Evolutionary conservation across 805 yeast genomes (phyloP).

Genomic region (Candida vaughaniae): DNA sequence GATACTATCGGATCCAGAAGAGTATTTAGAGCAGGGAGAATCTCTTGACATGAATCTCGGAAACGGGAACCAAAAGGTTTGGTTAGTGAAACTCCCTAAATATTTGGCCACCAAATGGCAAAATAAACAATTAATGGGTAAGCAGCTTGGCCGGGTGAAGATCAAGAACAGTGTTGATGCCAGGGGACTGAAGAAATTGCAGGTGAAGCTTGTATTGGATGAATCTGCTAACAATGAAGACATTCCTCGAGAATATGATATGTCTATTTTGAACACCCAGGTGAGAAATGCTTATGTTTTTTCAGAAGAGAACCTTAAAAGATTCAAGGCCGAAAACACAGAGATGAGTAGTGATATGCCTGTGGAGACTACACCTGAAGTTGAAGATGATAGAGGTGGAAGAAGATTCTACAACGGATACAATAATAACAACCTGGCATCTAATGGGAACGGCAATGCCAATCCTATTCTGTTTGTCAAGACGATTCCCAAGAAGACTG

Average conservation of each 20-base stretch:
- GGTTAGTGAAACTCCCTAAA: constrained; percentile 91
- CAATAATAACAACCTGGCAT: constrained; percentile 22
- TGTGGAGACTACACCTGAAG: constrained; percentile 10
- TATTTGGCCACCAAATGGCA: constrained; percentile 83
- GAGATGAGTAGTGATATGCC: constrained; percentile 13
- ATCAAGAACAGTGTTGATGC: constrained; percentile 50
- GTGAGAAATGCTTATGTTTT: constrained; percentile 87
- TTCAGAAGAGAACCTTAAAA: constrained; percentile 77
- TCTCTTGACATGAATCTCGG: constrained; percentile 73
- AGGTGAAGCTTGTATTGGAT: constrained; percentile 59
- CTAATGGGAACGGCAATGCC: constrained; percentile 43
- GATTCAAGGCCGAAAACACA: constrained; percentile 46
- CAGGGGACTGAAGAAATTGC: constrained; percentile 28
- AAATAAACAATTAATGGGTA: constrained; percentile 60
- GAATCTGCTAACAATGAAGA: constrained; percentile 18
- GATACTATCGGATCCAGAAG: constrained; percentile 43
- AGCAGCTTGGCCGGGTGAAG: constrained; percentile 76
- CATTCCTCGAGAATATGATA: constrained; percentile 83
- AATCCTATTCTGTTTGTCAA: constrained; percentile 68
- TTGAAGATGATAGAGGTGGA: constrained; percentile 6
- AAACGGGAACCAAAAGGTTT: constrained; percentile 67
- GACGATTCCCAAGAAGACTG: constrained; percentile 86
- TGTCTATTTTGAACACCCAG: constrained; percentile 71
- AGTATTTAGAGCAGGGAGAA: constrained; percentile 55
- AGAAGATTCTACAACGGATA: constrained; percentile 13